Evolutionary conservation across 148 eudicot species (phyloP), one percentile per base, ranked within the genome.

Genomic region (Arbutus unedo): DNA sequence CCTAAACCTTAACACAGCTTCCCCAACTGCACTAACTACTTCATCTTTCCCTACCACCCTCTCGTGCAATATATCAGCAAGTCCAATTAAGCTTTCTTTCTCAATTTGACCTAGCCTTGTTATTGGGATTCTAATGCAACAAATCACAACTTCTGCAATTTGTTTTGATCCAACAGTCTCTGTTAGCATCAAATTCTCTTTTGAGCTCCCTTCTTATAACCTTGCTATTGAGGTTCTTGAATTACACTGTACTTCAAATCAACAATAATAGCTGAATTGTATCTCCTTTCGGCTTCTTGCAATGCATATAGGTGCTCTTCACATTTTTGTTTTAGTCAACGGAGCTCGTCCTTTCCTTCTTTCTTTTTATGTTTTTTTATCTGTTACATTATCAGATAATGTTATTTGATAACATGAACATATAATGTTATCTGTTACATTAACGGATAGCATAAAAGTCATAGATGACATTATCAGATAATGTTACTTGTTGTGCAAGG

Each of bases 111-210:
- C 96, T 0, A 95, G 86, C 64, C 98, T 87, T 0, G 96, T 92
- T 18, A 95, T 94, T 0, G 96, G 97, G 60, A 95, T 95, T 3
- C 98, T 96, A 21, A 96, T 95, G 97, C 97, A 95, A 6, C 93
- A 88, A 79, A 91, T 91, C 53, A 93, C 98, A 15, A 91, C 96
- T 31, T 95, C 96, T 3, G 95, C 95, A 45, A 95, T 93, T 13
- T 95, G 98, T 11, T 95, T 96, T 0, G 98, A 96, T 7, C 96
- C 98, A 0, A 95, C 96, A 14, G 90, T 90, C 82, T 95, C 98
- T 2, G 96, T 91, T 55, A 92, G 72, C 97, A 93, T 93, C 11
- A 83, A 31, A 31, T 83, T 86, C 49, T 89, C 93, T 72, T 53
- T 87, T 25, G 89, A 59, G 49, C 43, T 85, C 9, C 90, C 86